These are phyloP conservation scores for Myxozyma melibiosi DNA, from an alignment of 805 yeast genomes.

Conservation along the genomic window DNA sequence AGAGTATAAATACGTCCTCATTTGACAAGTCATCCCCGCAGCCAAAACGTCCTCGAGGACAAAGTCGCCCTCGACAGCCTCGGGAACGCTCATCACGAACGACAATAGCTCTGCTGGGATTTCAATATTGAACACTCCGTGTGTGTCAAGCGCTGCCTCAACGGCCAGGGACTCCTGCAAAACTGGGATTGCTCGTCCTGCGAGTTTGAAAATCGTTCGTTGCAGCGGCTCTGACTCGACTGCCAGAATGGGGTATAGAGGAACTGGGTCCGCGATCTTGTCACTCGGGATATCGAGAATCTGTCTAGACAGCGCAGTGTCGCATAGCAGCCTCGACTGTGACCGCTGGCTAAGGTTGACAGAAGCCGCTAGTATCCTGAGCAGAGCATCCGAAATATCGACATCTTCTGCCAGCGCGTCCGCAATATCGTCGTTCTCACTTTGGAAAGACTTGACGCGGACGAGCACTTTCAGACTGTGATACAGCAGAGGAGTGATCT, in stretches of 20 bases:
- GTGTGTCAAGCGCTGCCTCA: constrained; percentile 38
- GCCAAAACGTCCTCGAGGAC: constrained; percentile 7
- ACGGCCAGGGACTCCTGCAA: constrained; percentile 57
- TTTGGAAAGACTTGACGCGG: constrained; percentile 38
- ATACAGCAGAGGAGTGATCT: constrained; percentile 36
- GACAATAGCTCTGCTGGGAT: constrained; percentile 50
- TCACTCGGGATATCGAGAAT: constrained; percentile 14
- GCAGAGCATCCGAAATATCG: constrained; percentile 2
- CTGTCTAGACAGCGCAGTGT: constrained; percentile 22
- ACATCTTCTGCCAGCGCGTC: constrained; percentile 44
- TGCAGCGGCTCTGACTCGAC: constrained; percentile 41
- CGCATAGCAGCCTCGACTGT: constrained; percentile 22
- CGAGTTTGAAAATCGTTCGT: constrained; percentile 45
- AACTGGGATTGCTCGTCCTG: constrained; percentile 46
- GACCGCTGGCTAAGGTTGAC: constrained; percentile 9
- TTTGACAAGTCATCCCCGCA: constrained; percentile 13
- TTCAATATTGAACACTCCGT: constrained; percentile 36
- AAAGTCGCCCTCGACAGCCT: constrained; percentile 9
- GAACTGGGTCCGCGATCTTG: constrained; percentile 11
- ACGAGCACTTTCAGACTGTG: constrained; percentile 51
- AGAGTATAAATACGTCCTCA: constrained; percentile 56
- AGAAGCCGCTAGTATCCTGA: constrained; percentile 7
- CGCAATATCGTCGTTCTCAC: constrained; percentile 36
- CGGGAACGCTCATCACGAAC: constrained; percentile 32
- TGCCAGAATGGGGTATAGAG: constrained; percentile 23